Percentiles rank a stretch among this genome's conserved stretches.
Evolutionary conservation across 169 alveolate species (phyloP).

Genomic region (Cryptosporidium canis): DNA sequence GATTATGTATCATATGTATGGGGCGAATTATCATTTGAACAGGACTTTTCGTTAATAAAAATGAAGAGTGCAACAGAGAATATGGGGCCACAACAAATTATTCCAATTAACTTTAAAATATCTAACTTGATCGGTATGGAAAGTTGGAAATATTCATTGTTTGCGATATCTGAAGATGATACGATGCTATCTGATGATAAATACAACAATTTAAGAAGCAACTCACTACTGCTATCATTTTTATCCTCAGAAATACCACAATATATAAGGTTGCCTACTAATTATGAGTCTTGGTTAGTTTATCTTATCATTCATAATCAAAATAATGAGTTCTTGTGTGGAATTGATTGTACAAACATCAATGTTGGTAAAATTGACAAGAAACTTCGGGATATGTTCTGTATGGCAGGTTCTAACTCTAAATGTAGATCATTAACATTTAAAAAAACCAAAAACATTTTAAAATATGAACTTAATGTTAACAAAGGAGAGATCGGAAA

Average conservation of each 20-base stretch:
- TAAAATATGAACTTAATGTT: neutral
- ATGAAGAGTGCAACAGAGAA: neutral
- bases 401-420: neutral
- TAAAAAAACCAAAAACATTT: neutral
- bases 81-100: neutral
- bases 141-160: slow-evolving; percentile 40
- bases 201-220: neutral
- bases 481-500: neutral
- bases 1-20: slow-evolving; percentile 52
- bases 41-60: slow-evolving; percentile 9
- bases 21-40: slow-evolving; percentile 27
- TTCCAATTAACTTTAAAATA: slow-evolving; percentile 30
- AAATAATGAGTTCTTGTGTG: slow-evolving; percentile 35
- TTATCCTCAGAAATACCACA: slow-evolving; percentile 60
- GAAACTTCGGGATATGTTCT: slow-evolving; percentile 28
- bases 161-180: neutral
- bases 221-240: slow-evolving; percentile 20
- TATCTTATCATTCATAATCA: slow-evolving; percentile 38
- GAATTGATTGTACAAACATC: slow-evolving; percentile 23
- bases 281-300: slow-evolving; percentile 18
- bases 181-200: neutral
- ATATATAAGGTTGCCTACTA: slow-evolving; percentile 32
- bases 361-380: neutral
- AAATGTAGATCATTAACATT: neutral
- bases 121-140: neutral